Conservation (phyloP, 257 asterid genomes). For the Solanum dulcamara region DNA sequence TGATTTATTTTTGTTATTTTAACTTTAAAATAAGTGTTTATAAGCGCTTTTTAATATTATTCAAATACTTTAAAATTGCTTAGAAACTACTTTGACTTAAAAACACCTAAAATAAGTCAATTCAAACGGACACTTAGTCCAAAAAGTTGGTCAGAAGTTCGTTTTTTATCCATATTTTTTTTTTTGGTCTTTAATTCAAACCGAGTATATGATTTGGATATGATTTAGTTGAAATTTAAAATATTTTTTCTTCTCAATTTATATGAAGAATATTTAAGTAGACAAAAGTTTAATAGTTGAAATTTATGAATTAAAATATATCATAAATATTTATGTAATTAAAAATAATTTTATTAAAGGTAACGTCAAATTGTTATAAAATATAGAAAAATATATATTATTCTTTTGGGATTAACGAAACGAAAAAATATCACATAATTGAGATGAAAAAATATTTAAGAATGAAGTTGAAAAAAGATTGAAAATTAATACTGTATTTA, state of each 20-base stretch:
- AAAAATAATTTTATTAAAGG: background rate
- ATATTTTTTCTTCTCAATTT: no score
- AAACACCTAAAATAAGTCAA: no score
- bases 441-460: background rate
- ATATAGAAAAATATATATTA: background rate
- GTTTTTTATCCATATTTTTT: background rate
- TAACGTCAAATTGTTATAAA: background rate
- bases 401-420: background rate
- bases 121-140: no score
- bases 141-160: background rate
- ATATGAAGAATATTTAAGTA: no score
- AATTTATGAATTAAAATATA: background rate
- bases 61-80: no score
- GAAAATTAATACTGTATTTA: no score
- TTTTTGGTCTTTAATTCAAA: background rate
- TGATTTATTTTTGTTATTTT: no score
- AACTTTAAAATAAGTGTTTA: no score
- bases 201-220: background rate
- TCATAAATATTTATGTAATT: background rate
- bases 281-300: background rate
- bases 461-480: background rate
- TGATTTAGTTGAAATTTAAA: background rate
- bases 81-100: no score
- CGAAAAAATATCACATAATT: no score
- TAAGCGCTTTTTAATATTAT: no score